Evolutionary conservation across 2,329 filamentous ascomycete species (phyloP), one percentile per base, ranked within the genome.

Genomic region (Penicillium sp.): DNA sequence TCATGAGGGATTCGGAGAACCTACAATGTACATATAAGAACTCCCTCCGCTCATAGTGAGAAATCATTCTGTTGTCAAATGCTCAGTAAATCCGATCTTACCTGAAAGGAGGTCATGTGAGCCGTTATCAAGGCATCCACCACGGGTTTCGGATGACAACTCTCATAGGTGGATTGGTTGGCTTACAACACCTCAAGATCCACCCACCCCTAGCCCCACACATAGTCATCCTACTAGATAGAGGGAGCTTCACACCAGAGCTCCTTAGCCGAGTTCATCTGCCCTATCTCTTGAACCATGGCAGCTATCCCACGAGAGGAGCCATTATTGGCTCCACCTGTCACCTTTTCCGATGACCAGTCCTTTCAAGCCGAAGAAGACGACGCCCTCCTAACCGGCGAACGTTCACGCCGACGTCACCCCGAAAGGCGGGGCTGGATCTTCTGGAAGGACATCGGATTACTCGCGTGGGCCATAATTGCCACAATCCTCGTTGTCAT

Each of bases 381-480:
- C 73, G 83, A 88, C 67, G 83, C 84, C 43, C 76, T 89, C 58
- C 74, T 87, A 56, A 83, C 86, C 37, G 81, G 87, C 62, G 74
- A 86, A 67, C 73, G 69, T n/a, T 71, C 67, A 5, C 19, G 45
- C 24, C 63, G 58, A 49, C 72, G 69, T n/a, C 47, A 59, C 26
- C 60, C 65, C 52, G 60, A 65, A 51, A 65, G 70, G 46, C 74
- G 77, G 54, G 74, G 74, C 57, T 84, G 84, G 73, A 73, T 84
- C 55, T 81, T 83, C 70, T 89, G 86, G 85, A 85, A 89, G 60
- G 91, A 97, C 71, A 74, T 90, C 52, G 84, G 88, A 24, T 78
- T 96, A 61, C 93, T 96, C 71, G 76, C 84, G 49, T 96, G 93
- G 92, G 91, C 92, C 5, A 75, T 95, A 16, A 66, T 93, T 24